These are phyloP conservation scores for Fusarium sp. DNA, from an alignment of 2,329 filamentous ascomycete species.

Conservation along the genomic window DNA sequence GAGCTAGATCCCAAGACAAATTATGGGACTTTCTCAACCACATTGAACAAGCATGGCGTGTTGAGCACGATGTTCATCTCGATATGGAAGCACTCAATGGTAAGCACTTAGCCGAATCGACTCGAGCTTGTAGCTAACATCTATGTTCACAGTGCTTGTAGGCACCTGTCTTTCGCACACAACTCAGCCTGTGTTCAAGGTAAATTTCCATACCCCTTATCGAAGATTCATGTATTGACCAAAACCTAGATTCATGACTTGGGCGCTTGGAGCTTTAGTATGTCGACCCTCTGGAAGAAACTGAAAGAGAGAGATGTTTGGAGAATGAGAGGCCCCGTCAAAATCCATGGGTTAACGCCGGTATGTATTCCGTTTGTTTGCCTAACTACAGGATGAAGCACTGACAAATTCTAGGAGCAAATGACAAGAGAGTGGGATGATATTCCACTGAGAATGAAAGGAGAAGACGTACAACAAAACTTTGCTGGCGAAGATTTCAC, in stretches of 20 bases:
- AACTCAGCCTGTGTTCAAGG: conserved; percentile 47
- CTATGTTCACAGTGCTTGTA: conserved; percentile 39
- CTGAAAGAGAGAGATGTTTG: conserved; percentile 32
- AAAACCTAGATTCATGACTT: conserved; percentile 48
- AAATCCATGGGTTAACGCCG: conserved; percentile 43
- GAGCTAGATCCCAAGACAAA: conserved; percentile 1
- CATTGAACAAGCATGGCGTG: conserved; percentile 6
- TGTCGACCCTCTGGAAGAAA: conserved; percentile 35
- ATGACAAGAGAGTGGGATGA: conserved; percentile 46
- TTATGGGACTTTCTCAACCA: conserved; percentile 12
- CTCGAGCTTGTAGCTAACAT: conserved; percentile 4
- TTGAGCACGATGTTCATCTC: conserved; percentile 49
- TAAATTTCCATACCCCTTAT: conserved; percentile 1
- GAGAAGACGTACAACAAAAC: neutral
- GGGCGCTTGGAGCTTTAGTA: conserved; percentile 42
- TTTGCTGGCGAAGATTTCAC: conserved; percentile 30
- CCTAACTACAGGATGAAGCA: neutral
- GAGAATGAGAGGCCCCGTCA: conserved; percentile 32
- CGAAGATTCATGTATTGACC: conserved; percentile 2
- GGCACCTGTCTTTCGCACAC: conserved; percentile 31
- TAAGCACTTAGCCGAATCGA: conserved; percentile 22
- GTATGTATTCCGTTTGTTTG: conserved; percentile 31
- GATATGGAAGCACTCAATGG: conserved; percentile 51
- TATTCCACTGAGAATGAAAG: conserved; percentile 7
- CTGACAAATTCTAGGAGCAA: conserved; percentile 46